Conservation (phyloP, 1,284 basidiomycete genomes). For the Amylostereum areolatum region DNA sequence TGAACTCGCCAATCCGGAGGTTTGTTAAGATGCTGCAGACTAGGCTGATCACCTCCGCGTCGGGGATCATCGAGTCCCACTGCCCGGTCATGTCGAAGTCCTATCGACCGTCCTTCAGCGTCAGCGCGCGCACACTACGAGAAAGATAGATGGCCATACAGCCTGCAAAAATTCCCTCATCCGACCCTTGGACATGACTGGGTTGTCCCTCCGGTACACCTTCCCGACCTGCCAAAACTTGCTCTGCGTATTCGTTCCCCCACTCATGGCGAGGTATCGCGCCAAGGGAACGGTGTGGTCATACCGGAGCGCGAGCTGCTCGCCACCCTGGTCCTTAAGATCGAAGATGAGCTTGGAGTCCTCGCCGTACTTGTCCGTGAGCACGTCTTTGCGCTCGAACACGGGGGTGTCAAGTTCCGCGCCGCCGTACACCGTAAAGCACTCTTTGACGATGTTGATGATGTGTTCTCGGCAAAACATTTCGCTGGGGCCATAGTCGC, state of each 20-base stretch:
- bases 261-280: conserved; percentile 92
- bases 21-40: conserved; percentile 78
- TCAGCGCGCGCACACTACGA: neutral
- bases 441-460: conserved; percentile 83
- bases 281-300: conserved; percentile 98
- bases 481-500: conserved; percentile 93
- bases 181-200: conserved; percentile 95
- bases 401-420: conserved; percentile 96
- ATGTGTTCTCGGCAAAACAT: conserved; percentile 91
- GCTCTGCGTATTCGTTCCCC: conserved; percentile 60
- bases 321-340: conserved; percentile 97
- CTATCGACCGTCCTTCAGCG: conserved; percentile 38
- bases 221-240: conserved; percentile 99
- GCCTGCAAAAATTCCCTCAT: conserved; percentile 99
- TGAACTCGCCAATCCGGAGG: conserved; percentile 90
- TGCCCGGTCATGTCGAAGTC: conserved; percentile 95
- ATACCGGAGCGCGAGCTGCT: conserved; percentile 91
- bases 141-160: conserved; percentile 39
- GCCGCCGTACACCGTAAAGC: conserved; percentile 88
- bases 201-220: conserved; percentile 95
- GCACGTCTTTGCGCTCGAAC: conserved; percentile 94
- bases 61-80: conserved; percentile 97
- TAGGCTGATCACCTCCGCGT: conserved; percentile 87
- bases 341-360: conserved; percentile 99
- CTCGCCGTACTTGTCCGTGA: conserved; percentile 96